These are phyloP conservation scores for Sclerotiophoma versabilis DNA, from an alignment of 2,329 filamentous ascomycete species.

Conservation along the genomic window DNA sequence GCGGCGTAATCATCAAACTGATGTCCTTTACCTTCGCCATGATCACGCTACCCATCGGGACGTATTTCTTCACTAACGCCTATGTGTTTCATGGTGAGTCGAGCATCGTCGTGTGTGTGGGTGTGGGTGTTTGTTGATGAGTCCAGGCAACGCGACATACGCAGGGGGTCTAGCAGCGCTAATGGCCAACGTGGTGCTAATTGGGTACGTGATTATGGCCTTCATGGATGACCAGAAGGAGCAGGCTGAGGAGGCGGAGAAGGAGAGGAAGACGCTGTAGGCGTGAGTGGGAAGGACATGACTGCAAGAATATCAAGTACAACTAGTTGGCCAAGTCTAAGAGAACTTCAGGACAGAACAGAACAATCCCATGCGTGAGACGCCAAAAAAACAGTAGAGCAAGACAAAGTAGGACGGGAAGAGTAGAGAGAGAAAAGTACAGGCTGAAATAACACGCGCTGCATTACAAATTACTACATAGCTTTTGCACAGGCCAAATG, in stretches of 20 bases:
- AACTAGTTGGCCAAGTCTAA: too few relatives aligned
- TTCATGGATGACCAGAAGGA: slow-evolving; percentile 80
- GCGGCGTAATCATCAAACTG: slow-evolving; percentile 87
- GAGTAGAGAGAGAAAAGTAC: not conserved
- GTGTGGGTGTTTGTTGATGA: not conserved
- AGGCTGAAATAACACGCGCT: slow-evolving; percentile 16
- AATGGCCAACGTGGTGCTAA: slow-evolving; percentile 87
- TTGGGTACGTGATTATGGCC: slow-evolving; percentile 90
- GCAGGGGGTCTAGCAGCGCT: slow-evolving; percentile 86
- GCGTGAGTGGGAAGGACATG: not conserved
- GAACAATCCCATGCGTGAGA: too few relatives aligned
- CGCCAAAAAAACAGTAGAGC: too few relatives aligned
- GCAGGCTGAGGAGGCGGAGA: slow-evolving; percentile 53
- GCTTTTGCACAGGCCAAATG: slow-evolving; percentile 11
- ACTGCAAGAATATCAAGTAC: not conserved
- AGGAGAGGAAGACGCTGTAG: slow-evolving; percentile 8
- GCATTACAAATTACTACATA: slow-evolving; percentile 41
- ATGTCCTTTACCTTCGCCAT: slow-evolving; percentile 91
- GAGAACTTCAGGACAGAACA: not conserved
- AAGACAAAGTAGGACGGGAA: not conserved
- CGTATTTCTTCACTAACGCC: slow-evolving; percentile 84
- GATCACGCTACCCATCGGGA: slow-evolving; percentile 84
- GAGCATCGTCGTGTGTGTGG: not conserved
- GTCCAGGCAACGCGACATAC: slow-evolving; percentile 82
- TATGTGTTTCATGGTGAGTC: slow-evolving; percentile 75